Percentiles rank a stretch among this genome's conserved stretches.
Conservation (phyloP, 306 rosid species). For the Luffa aegyptiaca region DNA sequence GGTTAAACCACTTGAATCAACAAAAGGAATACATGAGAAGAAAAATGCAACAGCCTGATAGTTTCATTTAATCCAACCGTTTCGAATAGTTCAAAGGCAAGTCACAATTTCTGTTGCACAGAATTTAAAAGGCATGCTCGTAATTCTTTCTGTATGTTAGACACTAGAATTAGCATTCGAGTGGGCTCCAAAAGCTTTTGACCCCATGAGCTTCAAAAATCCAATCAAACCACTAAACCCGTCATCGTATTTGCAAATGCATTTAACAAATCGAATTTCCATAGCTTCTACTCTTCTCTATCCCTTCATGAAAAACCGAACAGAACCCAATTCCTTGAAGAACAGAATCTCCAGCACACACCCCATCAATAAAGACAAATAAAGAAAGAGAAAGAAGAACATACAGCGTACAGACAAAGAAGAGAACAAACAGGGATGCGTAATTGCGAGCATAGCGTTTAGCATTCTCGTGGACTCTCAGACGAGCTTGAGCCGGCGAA, state of each 20-base stretch:
- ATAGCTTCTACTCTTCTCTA: background rate
- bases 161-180: background rate
- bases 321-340: conserved; percentile 3
- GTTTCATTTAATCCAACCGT: background rate
- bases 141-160: background rate
- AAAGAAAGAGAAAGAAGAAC: conserved; percentile 5
- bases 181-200: background rate
- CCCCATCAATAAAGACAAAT: background rate
- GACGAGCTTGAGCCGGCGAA: conserved; percentile 60
- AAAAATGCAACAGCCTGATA: background rate
- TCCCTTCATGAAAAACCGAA: background rate
- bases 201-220: background rate
- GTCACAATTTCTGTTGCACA: background rate
- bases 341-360: background rate
- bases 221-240: background rate
- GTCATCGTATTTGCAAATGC: background rate
- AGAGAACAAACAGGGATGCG: conserved; percentile 55
- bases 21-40: background rate
- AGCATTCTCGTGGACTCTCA: conserved; percentile 79
- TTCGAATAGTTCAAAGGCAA: background rate
- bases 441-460: conserved; percentile 89
- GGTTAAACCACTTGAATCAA: background rate
- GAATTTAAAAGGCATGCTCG: background rate
- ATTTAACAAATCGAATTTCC: background rate
- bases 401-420: conserved; percentile 72